A percentile compares a stretch with the other conserved stretches of the same genome.
Conservation (phyloP, 1,139 yeast genomes). For the Hemisphaericaspora subhashii region DNA sequence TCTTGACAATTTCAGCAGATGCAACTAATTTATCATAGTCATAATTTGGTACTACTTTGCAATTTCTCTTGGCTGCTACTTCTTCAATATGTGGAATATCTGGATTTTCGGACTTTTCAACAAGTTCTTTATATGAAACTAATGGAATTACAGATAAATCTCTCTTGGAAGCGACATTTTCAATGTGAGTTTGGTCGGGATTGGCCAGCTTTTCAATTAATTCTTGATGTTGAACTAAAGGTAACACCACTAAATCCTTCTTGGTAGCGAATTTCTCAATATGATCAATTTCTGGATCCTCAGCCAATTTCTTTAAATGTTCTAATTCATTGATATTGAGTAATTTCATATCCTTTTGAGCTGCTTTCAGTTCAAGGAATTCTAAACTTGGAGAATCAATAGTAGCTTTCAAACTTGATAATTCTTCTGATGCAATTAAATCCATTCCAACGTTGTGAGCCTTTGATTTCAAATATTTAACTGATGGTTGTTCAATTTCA, state of each 20-base stretch:
- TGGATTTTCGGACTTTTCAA: conserved; percentile 20
- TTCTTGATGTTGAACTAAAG: conserved; percentile 3
- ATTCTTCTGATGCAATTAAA: conserved; percentile 19
- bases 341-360: conserved; percentile 13
- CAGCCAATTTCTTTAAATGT: conserved; percentile 9
- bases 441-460: conserved; percentile 20
- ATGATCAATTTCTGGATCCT: conserved; percentile 8
- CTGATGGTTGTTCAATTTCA: conserved; percentile 15
- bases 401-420: conserved; percentile 14
- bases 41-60: conserved; percentile 20
- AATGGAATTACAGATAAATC: conserved; percentile 3
- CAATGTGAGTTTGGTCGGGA: conserved; percentile 18
- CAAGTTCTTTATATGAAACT: conserved; percentile 13
- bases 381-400: conserved; percentile 26
- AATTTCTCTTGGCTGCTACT: conserved; percentile 18
- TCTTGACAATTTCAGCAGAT: conserved; percentile 12
- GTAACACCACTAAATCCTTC: conserved; percentile 2
- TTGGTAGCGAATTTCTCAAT: conserved; percentile 7
- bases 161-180: conserved; percentile 7
- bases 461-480: conserved; percentile 20
- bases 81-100: conserved; percentile 25
- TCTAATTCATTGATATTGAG: conserved; percentile 17
- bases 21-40: conserved; percentile 18
- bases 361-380: conserved; percentile 23
- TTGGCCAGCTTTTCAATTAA: conserved; percentile 8